Evolutionary conservation across 2,329 filamentous ascomycete species (phyloP).

Genomic region (Sporothrix euskadiensis): DNA sequence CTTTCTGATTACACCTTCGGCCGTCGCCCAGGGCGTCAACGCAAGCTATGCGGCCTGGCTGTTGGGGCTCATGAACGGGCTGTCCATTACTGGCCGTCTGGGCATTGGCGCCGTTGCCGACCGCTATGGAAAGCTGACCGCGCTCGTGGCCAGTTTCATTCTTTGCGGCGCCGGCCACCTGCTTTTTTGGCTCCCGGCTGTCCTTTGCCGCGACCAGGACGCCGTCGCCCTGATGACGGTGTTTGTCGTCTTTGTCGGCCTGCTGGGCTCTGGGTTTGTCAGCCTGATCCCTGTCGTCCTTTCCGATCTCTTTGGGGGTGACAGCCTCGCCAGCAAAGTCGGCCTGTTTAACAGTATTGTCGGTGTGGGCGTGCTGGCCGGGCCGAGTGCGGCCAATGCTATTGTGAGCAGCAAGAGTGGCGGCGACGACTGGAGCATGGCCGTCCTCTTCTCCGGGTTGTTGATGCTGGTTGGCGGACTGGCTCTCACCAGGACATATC

Average conservation of each 20-base stretch:
- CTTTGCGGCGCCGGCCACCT: constrained; percentile 2
- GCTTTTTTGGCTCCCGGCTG: constrained; percentile 9
- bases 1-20: neutral
- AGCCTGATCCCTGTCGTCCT: constrained; percentile 1
- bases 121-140: constrained; percentile 5
- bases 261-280: neutral
- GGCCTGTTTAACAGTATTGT: constrained; percentile 15
- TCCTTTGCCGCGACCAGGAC: neutral
- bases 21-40: constrained; percentile 7
- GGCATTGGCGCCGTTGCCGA: constrained; percentile 11
- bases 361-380: neutral
- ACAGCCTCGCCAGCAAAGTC: neutral
- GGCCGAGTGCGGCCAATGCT: constrained; percentile 7
- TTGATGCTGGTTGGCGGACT: neutral
- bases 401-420: neutral
- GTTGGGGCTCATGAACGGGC: neutral
- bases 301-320: neutral
- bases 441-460: neutral
- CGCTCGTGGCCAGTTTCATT: neutral
- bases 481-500: neutral
- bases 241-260: constrained; percentile 1
- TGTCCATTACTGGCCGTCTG: neutral
- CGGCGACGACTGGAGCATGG: constrained; percentile 8
- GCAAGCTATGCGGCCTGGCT: neutral
- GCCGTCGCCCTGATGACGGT: neutral